Evolutionary conservation across 345 rosid species (phyloP).

Genomic region (Eucalyptus viminalis): DNA sequence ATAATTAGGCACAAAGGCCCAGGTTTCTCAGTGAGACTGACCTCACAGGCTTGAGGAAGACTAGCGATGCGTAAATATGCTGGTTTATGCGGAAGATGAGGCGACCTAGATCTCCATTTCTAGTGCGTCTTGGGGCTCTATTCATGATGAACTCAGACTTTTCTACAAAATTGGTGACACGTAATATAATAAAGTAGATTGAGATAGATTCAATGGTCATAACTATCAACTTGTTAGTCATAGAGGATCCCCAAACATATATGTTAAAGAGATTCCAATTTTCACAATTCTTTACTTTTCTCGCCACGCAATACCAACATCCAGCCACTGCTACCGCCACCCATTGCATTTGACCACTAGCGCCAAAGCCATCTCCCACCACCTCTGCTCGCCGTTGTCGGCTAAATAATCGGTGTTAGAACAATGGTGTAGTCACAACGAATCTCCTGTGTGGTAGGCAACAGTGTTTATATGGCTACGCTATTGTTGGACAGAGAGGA

Average conservation of each 20-base stretch:
- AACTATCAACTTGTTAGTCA: background rate
- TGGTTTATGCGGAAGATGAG: background rate
- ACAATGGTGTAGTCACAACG: background rate
- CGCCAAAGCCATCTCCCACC: background rate
- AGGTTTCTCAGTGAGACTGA: background rate
- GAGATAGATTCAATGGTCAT: background rate
- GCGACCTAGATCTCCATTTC: background rate
- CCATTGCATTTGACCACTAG: background rate
- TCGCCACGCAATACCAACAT: background rate
- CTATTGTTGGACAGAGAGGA: background rate
- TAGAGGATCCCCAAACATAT: background rate
- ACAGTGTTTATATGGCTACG: background rate
- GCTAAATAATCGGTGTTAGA: background rate
- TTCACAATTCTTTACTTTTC: background rate
- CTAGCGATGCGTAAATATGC: background rate
- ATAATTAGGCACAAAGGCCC: background rate
- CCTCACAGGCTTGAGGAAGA: background rate
- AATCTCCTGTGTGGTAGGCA: background rate
- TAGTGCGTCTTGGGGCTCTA: background rate
- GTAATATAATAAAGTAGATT: background rate
- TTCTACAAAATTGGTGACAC: background rate
- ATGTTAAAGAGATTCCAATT: background rate
- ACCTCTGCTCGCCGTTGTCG: background rate
- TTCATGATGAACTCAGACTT: background rate
- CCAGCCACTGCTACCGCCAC: background rate